Base-by-base conservation (phyloP, 805 yeast genomes). In the Saccharomyces kudriavzevii region DNA sequence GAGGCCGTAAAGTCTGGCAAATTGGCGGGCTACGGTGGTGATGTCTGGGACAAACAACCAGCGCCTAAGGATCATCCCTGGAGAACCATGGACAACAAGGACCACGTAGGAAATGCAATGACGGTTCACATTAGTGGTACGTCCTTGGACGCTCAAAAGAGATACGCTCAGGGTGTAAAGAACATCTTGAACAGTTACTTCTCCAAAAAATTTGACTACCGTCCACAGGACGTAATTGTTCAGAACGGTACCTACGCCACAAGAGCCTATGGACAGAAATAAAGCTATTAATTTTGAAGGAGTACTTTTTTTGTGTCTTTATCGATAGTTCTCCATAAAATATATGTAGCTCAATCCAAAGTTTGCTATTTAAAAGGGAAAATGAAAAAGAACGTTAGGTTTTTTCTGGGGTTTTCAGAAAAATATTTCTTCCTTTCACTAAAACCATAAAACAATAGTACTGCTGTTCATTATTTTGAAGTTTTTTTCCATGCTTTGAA, bases 11-110 rank as follows among this genome's bases (percentile, higher is more conserved):
- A 75, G 52, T 71, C 81, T 40, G 94, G 94, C 49, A 84, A 83
- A 61, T 67, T 87, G 49, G 75, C 84, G 62, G 92, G 91, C 51
- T 87, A 86, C 66, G 94, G 91, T 63, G 94, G 92, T 61, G 94
- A 87, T 70, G 94, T 87, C 51, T 86, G 92, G 89, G 78, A 64
- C 74, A 85, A 84, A n/a, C 95, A 87, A 70, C 95, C 95, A 46
- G 87, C 92, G 27, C 89, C 90, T 58, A 72, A 74, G 52, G 77
- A 77, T 68, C 90, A 85, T 65, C 90, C 90, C 59, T 87, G 94
- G 94, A 77, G 89, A 76, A 52, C 74, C 10, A 79, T 85, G 82
- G 66, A 73, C 49, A 84, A 85, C 78, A 73, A 78, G 63, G 79
- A 76, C 59, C 85, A 85, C 55, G 87, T 81, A 40, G 92, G 92